Evolutionary conservation across 805 yeast species (phyloP), one percentile per base, ranked within the genome.

Genomic region (Candida boidinii): DNA sequence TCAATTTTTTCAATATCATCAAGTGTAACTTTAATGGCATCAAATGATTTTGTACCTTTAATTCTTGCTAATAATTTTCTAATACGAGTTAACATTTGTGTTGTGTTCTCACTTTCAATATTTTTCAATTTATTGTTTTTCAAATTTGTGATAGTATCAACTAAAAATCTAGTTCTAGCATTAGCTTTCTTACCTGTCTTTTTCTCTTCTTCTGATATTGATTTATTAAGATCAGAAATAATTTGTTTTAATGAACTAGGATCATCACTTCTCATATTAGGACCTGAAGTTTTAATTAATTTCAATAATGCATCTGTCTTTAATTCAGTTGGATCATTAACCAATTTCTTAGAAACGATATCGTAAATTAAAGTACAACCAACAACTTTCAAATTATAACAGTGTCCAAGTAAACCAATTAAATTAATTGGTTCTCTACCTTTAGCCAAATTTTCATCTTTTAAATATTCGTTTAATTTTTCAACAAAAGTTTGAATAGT

Each of bases 181-280:
- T 54, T 73, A 46, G 54, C 50, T 36, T 55, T 45, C 5, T 50
- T 49, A 5, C 53, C 55, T 2, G 35, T 15, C 10, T 32, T 35
- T 10, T 51, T 55, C 14, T 64, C 64, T 12, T 65, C 51, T 1
- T 54, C 51, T 1, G 63, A 44, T 3, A 70, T 54, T 3, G 68
- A 56, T 22, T 60, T 60, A 41, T 79, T 83, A 23, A 81, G 60
- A 26, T 67, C 63, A 3, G 70, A 33, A 10, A 87, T 74, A 30
- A 90, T 87, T 27, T 83, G 88, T 49, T 82, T 87, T 34, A 92
- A 65, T 0, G 96, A 79, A 8, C 70, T 55, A 2, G 97, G 94
- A 52, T 92, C 98, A 53, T 92, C 98, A 4, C 83, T 61, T 50
- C 98, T 75, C 57, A 92, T 72, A 48, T 84, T 85, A 8, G 77